Conservation (phyloP, 2,329 filamentous ascomycete species). For the Colletotrichum orchidophilum region DNA sequence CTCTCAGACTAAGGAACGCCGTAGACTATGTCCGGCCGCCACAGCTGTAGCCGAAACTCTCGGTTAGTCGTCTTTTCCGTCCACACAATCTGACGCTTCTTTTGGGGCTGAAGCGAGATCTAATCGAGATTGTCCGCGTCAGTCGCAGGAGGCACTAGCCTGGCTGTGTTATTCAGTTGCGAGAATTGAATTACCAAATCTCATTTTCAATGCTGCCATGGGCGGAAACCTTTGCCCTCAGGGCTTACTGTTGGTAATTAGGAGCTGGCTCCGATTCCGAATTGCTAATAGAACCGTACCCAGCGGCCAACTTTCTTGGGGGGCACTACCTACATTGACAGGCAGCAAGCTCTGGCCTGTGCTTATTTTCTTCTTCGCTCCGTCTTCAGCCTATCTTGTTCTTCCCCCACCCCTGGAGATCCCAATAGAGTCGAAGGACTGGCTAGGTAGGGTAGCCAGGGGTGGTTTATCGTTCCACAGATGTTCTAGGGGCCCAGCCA, state of each 20-base stretch:
- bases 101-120: slow-evolving; percentile 9
- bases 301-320: slow-evolving; percentile 9
- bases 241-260: not conserved
- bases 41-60: slow-evolving; percentile 24
- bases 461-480: slow-evolving; percentile 16
- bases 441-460: slow-evolving; percentile 13
- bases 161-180: not conserved
- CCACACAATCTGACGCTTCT: slow-evolving; percentile 3
- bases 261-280: slow-evolving; percentile 27
- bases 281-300: slow-evolving; percentile 3
- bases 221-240: not conserved
- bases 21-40: slow-evolving; percentile 3
- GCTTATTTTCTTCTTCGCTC: no score
- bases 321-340: no score
- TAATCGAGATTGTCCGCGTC: slow-evolving; percentile 12
- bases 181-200: slow-evolving; percentile 17
- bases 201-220: slow-evolving; percentile 15
- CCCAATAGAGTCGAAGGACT: slow-evolving; percentile 6
- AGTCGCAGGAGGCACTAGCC: not conserved
- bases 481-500: slow-evolving; percentile 23
- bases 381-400: not conserved
- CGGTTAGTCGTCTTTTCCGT: slow-evolving; percentile 13
- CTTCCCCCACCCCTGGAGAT: slow-evolving; percentile 27
- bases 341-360: slow-evolving; percentile 12
- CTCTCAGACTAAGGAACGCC: not conserved